A percentile compares a stretch with the other conserved stretches of the same genome.
Evolutionary conservation across 1,284 basidiomycete genomes (phyloP).

Genomic region (Ceratobasidium sp.): DNA sequence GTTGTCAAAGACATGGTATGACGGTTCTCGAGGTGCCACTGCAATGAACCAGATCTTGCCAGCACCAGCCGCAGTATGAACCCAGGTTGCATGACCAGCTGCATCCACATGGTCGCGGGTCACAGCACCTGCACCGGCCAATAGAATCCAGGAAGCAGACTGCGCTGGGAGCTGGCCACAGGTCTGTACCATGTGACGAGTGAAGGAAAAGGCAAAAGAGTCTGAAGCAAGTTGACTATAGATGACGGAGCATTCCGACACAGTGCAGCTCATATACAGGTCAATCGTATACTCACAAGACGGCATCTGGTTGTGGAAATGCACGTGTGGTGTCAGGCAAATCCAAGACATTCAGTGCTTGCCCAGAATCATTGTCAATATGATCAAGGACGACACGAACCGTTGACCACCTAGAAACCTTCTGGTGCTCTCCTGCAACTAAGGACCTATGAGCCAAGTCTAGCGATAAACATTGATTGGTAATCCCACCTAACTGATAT

Average conservation of each 20-base stretch:
- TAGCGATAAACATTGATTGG: not conserved
- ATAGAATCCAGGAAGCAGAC: not conserved
- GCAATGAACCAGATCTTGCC: too few relatives aligned
- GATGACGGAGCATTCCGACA: too few relatives aligned
- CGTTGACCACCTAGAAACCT: not conserved
- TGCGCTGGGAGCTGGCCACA: not conserved
- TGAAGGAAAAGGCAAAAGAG: not conserved
- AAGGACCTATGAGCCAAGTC: not conserved
- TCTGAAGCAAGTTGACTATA: too few relatives aligned
- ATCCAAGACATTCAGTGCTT: not conserved
- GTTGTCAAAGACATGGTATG: not conserved
- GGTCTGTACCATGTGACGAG: not conserved
- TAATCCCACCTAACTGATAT: too few relatives aligned
- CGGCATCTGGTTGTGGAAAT: not conserved
- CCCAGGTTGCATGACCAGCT: not conserved
- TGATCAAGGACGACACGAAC: not conserved
- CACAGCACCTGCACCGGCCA: not conserved
- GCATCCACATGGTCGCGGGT: slow-evolving; percentile 1
- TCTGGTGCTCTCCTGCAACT: not conserved
- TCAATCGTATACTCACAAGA: not conserved
- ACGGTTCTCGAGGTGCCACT: not conserved
- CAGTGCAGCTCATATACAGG: too few relatives aligned
- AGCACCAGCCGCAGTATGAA: not conserved
- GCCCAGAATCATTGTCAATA: not conserved
- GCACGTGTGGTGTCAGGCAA: not conserved